These are phyloP conservation scores for Penicillium macrosclerotiorum DNA, from an alignment of 495 filamentous ascomycete genomes.

Conservation along the genomic window DNA sequence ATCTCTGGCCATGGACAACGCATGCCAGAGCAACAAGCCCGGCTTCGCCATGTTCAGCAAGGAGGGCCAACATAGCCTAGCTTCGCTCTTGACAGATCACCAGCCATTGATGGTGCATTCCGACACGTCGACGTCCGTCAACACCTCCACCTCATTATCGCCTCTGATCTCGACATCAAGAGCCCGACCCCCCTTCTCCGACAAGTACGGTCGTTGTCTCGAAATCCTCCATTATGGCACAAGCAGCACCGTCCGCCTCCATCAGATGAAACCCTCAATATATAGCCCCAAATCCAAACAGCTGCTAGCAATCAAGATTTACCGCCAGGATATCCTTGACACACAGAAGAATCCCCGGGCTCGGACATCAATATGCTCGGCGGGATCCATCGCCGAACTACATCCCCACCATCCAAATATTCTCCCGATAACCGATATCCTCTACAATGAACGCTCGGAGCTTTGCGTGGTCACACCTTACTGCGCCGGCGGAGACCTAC, in stretches of 20 bases:
- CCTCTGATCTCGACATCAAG: neutral
- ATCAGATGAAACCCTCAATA: conserved; percentile 13
- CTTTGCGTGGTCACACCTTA: conserved; percentile 98
- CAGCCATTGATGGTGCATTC: conserved; percentile 12
- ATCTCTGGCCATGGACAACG: neutral
- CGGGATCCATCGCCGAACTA: conserved; percentile 77
- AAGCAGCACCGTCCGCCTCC: conserved; percentile 28
- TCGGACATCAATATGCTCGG: conserved; percentile 80
- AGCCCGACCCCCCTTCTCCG: conserved; percentile 11
- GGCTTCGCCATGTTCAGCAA: conserved; percentile 5
- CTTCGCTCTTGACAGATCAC: conserved; percentile 15
- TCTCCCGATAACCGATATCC: conserved; percentile 85
- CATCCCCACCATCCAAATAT: conserved; percentile 76
- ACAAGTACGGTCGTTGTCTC: conserved; percentile 28
- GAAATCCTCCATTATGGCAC: conserved; percentile 34
- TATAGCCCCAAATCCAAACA: conserved; percentile 36
- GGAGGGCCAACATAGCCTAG: conserved; percentile 3
- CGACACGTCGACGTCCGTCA: conserved; percentile 2
- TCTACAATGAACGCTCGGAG: conserved; percentile 88
- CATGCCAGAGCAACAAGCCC: conserved; percentile 2
- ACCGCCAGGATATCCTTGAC: conserved; percentile 79
- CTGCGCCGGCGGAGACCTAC: conserved; percentile 89
- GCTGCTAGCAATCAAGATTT: conserved; percentile 91
- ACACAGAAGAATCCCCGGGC: conserved; percentile 79
- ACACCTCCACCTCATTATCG: neutral